Percentiles rank a stretch among this genome's conserved stretches.
Evolutionary conservation across 2,329 filamentous ascomycete species (phyloP).

Genomic region (Exophiala lecanii-corni): DNA sequence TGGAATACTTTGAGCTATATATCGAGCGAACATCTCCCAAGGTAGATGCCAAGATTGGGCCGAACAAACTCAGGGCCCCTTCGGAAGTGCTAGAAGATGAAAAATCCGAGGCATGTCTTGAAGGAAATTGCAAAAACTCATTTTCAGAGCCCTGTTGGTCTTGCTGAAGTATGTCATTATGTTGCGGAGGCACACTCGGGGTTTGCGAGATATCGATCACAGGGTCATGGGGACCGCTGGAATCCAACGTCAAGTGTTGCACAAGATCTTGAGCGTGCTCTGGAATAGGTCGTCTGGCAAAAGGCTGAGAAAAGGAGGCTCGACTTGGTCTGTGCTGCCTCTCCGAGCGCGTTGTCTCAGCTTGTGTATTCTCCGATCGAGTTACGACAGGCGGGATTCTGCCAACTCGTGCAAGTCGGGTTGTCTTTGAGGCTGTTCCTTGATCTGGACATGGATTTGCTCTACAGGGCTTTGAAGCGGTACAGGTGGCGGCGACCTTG

Average conservation of each 20-base stretch:
- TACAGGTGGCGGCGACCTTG: conserved; percentile 10
- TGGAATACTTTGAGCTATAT: background rate
- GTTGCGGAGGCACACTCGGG: too few relatives aligned
- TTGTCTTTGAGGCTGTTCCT: conserved; percentile 13
- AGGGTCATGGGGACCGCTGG: too few relatives aligned
- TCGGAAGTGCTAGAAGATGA: conserved; percentile 62
- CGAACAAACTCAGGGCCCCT: conserved; percentile 50
- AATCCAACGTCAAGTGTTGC: too few relatives aligned
- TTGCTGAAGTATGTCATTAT: too few relatives aligned
- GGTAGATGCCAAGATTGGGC: conserved; percentile 13
- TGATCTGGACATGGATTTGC: conserved; percentile 1
- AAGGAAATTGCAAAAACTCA: conserved; percentile 72
- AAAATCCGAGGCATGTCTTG: conserved; percentile 66
- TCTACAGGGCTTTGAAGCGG: conserved; percentile 10
- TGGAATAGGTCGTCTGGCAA: conserved; percentile 48
- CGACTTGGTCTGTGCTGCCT: conserved; percentile 63
- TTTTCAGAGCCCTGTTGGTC: too few relatives aligned
- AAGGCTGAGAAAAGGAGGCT: conserved; percentile 82
- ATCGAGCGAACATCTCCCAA: background rate
- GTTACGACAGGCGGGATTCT: conserved; percentile 80
- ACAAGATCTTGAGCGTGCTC: too few relatives aligned
- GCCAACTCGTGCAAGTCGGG: conserved; percentile 61
- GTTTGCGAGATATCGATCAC: too few relatives aligned
- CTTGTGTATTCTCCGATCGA: too few relatives aligned
- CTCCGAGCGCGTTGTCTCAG: too few relatives aligned